Evolutionary conservation across 1,139 yeast genomes (phyloP).

Genomic region (Magnusiomyces paraingens): DNA sequence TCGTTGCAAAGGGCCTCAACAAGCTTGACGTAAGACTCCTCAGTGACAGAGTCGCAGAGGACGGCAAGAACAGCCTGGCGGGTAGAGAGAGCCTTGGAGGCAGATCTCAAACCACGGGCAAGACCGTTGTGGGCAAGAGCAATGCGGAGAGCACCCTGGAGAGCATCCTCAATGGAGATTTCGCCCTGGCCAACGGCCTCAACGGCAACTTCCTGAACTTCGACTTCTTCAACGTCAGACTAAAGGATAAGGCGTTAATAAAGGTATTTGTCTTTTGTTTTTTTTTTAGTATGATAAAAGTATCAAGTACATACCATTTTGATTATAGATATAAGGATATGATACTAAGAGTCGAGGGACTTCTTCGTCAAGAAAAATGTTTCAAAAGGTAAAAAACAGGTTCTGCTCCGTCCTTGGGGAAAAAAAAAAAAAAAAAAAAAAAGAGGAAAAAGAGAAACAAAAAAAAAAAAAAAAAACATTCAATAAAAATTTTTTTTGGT

Average conservation of each 20-base stretch:
- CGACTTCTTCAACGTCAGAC: conserved; percentile 39
- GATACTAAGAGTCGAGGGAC: conserved; percentile 9
- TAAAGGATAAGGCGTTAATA: conserved; percentile 14
- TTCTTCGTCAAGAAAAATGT: conserved; percentile 19
- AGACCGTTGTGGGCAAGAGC: conserved; percentile 98
- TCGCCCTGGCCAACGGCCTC: conserved; percentile 68
- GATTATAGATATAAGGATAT: not conserved
- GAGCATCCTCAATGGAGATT: conserved; percentile 96
- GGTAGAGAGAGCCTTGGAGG: conserved; percentile 91
- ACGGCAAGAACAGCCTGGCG: conserved; percentile 98
- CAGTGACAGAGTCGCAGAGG: conserved; percentile 97
- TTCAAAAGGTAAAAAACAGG: conserved; percentile 13
- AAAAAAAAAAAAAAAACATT: conserved; percentile 1
- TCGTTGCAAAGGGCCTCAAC: conserved; percentile 99
- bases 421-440: conserved; percentile 2
- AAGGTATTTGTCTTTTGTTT: not conserved
- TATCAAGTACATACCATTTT: conserved; percentile 12
- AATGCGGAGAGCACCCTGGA: conserved; percentile 97
- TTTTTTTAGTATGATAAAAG: not conserved
- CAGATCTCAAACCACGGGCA: conserved; percentile 99
- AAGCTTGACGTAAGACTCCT: conserved; percentile 93
- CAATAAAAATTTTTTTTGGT: not conserved
- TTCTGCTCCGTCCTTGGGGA: conserved; percentile 18
- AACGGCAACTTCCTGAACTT: conserved; percentile 72
- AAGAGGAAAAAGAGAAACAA: conserved; percentile 2